phyloP scores from a whole-genome alignment of 345 rosid genomes.

The Melaleuca alternifolia region DNA sequence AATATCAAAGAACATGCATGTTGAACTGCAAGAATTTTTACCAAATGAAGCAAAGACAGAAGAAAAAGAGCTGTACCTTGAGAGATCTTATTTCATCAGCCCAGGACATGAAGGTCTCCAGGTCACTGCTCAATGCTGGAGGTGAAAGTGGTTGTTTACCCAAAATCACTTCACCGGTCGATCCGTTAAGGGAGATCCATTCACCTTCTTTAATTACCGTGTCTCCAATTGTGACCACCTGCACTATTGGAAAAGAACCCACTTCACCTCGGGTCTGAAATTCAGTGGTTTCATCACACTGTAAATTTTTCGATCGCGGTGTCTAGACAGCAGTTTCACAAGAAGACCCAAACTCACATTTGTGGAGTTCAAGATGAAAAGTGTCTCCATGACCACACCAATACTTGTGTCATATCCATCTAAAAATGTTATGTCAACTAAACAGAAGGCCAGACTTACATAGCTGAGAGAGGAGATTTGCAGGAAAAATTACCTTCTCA shows the following conservation, averaged over 20 bases:
- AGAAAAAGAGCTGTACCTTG: slow-evolving; percentile 34
- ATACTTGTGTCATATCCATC: not conserved
- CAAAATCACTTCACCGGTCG: slow-evolving; percentile 79
- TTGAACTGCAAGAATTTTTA: not conserved
- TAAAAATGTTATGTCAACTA: not conserved
- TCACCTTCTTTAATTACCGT: slow-evolving; percentile 61
- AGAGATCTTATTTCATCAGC: slow-evolving; percentile 67
- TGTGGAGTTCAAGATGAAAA: not conserved
- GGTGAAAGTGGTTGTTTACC: slow-evolving; percentile 93
- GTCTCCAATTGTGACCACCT: slow-evolving; percentile 56
- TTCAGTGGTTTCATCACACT: not conserved
- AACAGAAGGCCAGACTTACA: not conserved
- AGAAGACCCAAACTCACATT: not conserved
- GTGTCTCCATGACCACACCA: not conserved
- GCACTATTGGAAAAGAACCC: not conserved
- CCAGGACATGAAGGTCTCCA: slow-evolving; percentile 89
- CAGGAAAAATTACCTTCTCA: slow-evolving; percentile 40
- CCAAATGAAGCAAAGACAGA: not conserved
- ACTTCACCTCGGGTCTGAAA: not conserved
- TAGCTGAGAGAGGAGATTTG: not conserved
- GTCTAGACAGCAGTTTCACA: not conserved
- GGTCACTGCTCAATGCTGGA: slow-evolving; percentile 76
- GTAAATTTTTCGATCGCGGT: not conserved
- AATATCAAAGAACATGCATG: not conserved
- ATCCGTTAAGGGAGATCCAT: slow-evolving; percentile 88